A percentile compares a stretch with the other conserved stretches of the same genome.
Conservation (phyloP, 495 filamentous ascomycete genomes). For the Penicillium argentinense region DNA sequence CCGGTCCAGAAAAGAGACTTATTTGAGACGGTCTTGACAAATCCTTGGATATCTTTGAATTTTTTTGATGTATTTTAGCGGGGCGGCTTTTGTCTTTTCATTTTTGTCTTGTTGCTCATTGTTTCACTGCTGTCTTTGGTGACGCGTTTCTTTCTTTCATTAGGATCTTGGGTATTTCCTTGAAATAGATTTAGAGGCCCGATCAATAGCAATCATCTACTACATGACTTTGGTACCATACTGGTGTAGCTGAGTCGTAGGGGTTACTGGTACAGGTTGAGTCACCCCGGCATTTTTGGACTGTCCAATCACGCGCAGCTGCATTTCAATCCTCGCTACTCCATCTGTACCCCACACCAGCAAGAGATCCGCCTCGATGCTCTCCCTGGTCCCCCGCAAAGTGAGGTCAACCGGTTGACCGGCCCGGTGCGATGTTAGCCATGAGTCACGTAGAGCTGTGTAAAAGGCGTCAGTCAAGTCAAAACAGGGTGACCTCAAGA, state of each 20-base stretch:
- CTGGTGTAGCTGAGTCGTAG: no score
- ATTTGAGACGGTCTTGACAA: not conserved
- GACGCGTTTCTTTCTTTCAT: no score
- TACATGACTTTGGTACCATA: no score
- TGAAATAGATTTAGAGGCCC: no score
- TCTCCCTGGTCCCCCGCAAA: no score
- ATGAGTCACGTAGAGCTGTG: slow-evolving; percentile 6
- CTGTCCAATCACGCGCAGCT: no score
- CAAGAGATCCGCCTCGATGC: not conserved
- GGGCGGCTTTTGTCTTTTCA: slow-evolving; percentile 14
- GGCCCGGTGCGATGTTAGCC: slow-evolving; percentile 8
- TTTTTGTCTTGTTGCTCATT: not conserved
- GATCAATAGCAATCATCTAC: no score
- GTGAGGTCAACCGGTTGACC: slow-evolving; percentile 9
- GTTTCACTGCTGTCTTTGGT: no score
- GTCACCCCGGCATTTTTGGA: no score
- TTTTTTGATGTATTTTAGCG: slow-evolving; percentile 28
- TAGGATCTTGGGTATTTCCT: no score
- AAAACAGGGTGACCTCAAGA: no score
- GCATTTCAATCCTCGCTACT: not conserved
- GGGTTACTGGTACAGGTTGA: no score
- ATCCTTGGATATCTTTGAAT: not conserved
- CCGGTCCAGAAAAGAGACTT: not conserved
- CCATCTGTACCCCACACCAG: not conserved
- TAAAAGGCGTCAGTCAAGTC: not conserved